These are phyloP conservation scores for Colletotrichum caudatum DNA, from an alignment of 2,329 filamentous ascomycete species.

Conservation along the genomic window DNA sequence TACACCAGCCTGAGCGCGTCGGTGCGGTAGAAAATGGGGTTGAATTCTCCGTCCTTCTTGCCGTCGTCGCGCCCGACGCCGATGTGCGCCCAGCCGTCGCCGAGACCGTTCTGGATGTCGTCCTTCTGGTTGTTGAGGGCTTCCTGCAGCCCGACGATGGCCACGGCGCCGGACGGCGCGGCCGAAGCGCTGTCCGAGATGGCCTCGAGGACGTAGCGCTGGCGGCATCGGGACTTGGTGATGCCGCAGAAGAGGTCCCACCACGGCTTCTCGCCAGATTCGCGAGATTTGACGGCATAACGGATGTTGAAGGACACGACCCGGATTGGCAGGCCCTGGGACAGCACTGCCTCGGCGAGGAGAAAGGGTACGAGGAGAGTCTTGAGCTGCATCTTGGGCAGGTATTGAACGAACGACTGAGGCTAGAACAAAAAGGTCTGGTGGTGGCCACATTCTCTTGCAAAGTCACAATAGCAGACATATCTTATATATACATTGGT, in stretches of 20 bases:
- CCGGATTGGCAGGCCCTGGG: conserved; percentile 57
- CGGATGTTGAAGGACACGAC: conserved; percentile 76
- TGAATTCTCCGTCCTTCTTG: conserved; percentile 70
- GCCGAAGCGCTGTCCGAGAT: conserved; percentile 65
- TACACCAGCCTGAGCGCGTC: conserved; percentile 62
- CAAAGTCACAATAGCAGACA: no score
- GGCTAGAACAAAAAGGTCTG: neutral
- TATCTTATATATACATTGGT: neutral
- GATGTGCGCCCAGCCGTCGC: conserved; percentile 60
- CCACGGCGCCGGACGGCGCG: conserved; percentile 52
- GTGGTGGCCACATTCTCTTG: neutral
- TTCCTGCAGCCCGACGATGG: conserved; percentile 77
- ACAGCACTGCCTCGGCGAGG: conserved; percentile 20
- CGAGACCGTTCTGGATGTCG: conserved; percentile 67
- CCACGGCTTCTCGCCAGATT: conserved; percentile 71
- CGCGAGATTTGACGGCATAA: conserved; percentile 67
- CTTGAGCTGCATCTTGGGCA: conserved; percentile 32
- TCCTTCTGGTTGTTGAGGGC: conserved; percentile 71
- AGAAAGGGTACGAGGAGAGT: conserved; percentile 22
- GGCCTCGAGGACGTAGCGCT: conserved; percentile 66
- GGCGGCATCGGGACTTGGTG: conserved; percentile 56
- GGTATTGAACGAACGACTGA: conserved; percentile 3
- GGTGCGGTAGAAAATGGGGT: conserved; percentile 71
- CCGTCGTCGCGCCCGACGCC: conserved; percentile 70
- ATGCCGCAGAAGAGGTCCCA: conserved; percentile 46